Percentiles rank a stretch among this genome's conserved stretches.
Conservation (phyloP, 805 yeast genomes). For the Kazachstania taianensis region DNA sequence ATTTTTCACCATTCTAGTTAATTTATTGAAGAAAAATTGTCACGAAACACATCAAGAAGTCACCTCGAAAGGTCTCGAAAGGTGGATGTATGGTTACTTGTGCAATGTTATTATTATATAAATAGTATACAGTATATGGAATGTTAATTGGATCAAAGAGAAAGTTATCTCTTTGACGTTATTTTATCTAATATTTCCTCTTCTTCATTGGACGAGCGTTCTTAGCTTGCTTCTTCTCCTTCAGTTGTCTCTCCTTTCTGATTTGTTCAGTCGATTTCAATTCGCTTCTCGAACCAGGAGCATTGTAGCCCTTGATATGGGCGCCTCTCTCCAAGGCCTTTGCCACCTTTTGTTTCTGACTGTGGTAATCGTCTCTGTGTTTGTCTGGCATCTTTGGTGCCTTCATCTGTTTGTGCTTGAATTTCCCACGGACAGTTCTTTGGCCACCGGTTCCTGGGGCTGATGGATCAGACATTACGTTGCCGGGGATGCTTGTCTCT, state of each 20-base stretch:
- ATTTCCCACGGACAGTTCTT: constrained; percentile 34
- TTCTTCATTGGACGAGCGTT: constrained; percentile 58
- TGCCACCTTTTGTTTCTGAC: constrained; percentile 72
- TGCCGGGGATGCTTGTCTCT: constrained; percentile 33
- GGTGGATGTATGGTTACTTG: too few species aligned
- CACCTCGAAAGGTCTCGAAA: too few species aligned
- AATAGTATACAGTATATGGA: neutral
- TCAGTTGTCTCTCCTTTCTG: constrained; percentile 58
- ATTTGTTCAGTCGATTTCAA: constrained; percentile 63
- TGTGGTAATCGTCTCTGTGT: constrained; percentile 73
- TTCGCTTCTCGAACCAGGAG: constrained; percentile 37
- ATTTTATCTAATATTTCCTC: constrained; percentile 21
- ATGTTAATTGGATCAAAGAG: too few species aligned
- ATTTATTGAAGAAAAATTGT: too few species aligned
- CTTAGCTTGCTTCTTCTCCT: constrained; percentile 71
- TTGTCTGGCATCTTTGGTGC: constrained; percentile 92
- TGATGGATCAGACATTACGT: constrained; percentile 27
- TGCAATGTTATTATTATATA: neutral
- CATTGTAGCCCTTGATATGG: constrained; percentile 54
- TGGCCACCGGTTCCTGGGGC: constrained; percentile 5
- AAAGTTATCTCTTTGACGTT: too few species aligned
- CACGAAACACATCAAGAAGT: too few species aligned
- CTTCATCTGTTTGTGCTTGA: constrained; percentile 59
- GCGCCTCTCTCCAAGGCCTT: constrained; percentile 71
- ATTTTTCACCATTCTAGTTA: neutral